Evolutionary conservation across 2,329 filamentous ascomycete species (phyloP).

Genomic region (Leptographium procerum): DNA sequence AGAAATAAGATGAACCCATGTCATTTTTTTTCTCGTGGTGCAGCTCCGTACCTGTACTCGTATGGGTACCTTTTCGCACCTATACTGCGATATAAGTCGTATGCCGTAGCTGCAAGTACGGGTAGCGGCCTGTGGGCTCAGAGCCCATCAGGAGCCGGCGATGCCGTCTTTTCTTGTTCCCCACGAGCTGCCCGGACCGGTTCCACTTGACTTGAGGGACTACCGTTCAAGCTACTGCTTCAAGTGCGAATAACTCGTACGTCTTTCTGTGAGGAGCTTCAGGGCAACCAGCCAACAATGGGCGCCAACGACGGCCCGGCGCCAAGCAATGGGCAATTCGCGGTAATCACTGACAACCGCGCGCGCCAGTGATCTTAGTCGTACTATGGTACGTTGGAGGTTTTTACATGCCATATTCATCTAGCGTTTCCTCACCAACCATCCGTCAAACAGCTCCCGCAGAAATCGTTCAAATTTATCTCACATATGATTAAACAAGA

Average conservation of each 20-base stretch:
- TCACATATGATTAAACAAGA: background rate
- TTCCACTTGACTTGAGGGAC: background rate
- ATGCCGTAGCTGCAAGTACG: too few species aligned
- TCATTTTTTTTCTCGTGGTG: too few species aligned
- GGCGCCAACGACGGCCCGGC: background rate
- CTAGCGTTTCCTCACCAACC: background rate
- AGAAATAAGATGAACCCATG: background rate
- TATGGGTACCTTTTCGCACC: background rate
- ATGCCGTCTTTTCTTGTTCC: background rate
- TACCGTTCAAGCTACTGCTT: background rate
- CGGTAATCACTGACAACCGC: background rate
- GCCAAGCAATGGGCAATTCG: background rate
- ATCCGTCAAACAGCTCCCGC: background rate
- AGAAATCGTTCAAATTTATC: background rate
- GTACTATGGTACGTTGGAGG: too few species aligned
- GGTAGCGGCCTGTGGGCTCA: background rate
- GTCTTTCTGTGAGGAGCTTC: too few species aligned
- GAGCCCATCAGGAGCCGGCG: background rate
- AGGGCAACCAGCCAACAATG: background rate
- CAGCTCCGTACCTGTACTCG: too few species aligned
- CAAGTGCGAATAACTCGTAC: too few species aligned
- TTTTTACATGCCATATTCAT: background rate
- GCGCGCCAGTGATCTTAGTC: background rate
- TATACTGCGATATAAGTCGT: too few species aligned
- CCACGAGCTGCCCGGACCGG: constrained; percentile 2